Evolutionary conservation across 2,329 filamentous ascomycete species (phyloP), one percentile per base, ranked within the genome.

Genomic region (Xylariales sp.): DNA sequence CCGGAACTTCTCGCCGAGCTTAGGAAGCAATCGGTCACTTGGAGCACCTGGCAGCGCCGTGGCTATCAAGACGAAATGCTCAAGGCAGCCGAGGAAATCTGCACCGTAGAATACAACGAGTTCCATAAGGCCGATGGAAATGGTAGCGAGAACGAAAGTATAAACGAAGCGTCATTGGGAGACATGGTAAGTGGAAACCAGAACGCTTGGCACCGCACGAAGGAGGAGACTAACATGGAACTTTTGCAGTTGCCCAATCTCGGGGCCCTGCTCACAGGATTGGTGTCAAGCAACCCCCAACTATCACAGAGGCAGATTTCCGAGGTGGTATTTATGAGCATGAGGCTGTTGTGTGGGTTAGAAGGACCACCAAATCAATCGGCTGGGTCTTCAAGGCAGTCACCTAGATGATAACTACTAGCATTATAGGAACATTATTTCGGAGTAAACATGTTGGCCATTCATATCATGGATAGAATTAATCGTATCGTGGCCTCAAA

Each of bases 1-100:
- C 64, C 64, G 3, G 64, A 67, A 18, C 59, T 67, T 18, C 64
- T 67, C 18, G 54, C 54, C 2, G 64, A 62, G 46, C 39, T 67
- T 16, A 58, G 59, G 23, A 67, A 59, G n/a, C 64, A 67, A 9
- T 58, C 64, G 23, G 16, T 32, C n/a, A 48, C 34, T 7, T 67
- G 64, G 64, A 59, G 34, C 14, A 10, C 43, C 0, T 58, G 60
- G 59, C 53, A 67, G 23, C 64, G 64, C 14, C 59, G 64, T 10
- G 58, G 64, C 3, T 67, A 67, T 16, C 53, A 67, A 45, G 64
- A 58, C 10, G 46, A 62, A 43, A 54, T 32, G 1, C n/a, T 67
- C 10, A 67, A 59, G 36, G 48, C 58, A 12, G 64, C 59, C 2
- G 46, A 62, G 16, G 64, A 67, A 6, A 62, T 67, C 7, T 67